Conservation (phyloP, 257 asterid genomes). For the Nicotiana paniculata region DNA sequence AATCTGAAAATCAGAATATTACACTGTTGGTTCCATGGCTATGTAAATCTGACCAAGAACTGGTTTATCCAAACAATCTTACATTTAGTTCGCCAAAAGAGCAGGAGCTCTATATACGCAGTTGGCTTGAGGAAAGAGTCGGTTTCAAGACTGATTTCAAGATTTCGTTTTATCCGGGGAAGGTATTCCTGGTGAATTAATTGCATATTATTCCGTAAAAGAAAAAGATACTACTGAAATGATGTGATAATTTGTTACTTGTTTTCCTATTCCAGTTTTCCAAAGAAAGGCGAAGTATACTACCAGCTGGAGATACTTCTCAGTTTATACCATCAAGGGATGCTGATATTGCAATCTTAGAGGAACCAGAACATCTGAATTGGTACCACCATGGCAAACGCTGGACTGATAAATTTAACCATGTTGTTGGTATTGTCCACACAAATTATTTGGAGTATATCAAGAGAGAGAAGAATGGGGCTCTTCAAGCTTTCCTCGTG, state of each 20-base stretch:
- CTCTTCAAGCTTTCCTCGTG: conserved; percentile 87
- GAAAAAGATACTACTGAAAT: neutral
- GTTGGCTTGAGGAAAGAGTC: conserved; percentile 97
- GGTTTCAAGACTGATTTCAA: conserved; percentile 86
- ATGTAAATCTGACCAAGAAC: conserved; percentile 90
- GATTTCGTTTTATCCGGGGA: conserved; percentile 97
- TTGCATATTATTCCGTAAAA: neutral
- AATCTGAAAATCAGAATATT: conserved; percentile 75
- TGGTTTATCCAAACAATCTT: conserved; percentile 80
- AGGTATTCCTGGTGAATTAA: conserved; percentile 36
- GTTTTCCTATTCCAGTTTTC: conserved; percentile 48
- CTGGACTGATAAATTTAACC: conserved; percentile 99
- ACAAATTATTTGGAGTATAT: conserved; percentile 97
- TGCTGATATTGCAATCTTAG: conserved; percentile 96
- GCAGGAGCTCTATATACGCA: conserved; percentile 79
- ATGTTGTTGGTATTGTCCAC: conserved; percentile 95
- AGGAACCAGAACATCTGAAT: conserved; percentile 98
- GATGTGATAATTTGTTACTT: conserved; percentile 2
- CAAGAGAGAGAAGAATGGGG: conserved; percentile 98
- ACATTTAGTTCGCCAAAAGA: conserved; percentile 92
- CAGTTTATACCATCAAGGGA: conserved; percentile 83
- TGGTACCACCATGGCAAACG: conserved; percentile 99
- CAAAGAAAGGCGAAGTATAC: conserved; percentile 80
- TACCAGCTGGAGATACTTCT: conserved; percentile 97
- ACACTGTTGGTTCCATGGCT: conserved; percentile 99